Evolutionary conservation across 768 basidiomycete genomes (phyloP).

Genomic region (Termitomyces sp.): DNA sequence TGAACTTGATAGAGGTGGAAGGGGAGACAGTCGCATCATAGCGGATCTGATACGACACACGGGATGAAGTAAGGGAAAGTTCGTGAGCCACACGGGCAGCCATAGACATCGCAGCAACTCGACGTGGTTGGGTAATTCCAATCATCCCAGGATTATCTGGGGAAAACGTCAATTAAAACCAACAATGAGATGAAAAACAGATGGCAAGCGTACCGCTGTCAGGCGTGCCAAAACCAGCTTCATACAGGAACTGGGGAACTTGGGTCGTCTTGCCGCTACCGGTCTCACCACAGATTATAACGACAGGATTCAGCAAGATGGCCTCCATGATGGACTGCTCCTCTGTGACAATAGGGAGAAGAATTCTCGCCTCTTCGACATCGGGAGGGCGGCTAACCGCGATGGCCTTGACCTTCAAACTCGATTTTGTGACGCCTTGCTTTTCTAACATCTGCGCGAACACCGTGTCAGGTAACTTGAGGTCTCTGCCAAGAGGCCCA

Average conservation of each 20-base stretch:
- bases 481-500: slow-evolving; percentile 77
- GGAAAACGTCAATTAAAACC: background rate
- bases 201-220: slow-evolving; percentile 58
- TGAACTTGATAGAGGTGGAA: slow-evolving; percentile 94
- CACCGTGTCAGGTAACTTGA: slow-evolving; percentile 62
- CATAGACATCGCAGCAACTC: slow-evolving; percentile 97
- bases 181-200: background rate
- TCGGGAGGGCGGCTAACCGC: slow-evolving; percentile 61
- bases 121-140: slow-evolving; percentile 93
- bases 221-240: slow-evolving; percentile 87
- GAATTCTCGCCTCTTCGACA: slow-evolving; percentile 71
- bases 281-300: slow-evolving; percentile 88
- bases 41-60: slow-evolving; percentile 95
- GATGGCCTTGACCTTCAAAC: slow-evolving; percentile 37
- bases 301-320: slow-evolving; percentile 80
- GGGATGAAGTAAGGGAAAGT: slow-evolving; percentile 74
- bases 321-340: slow-evolving; percentile 95
- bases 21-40: slow-evolving; percentile 94
- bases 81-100: slow-evolving; percentile 91
- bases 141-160: slow-evolving; percentile 97
- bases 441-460: slow-evolving; percentile 49
- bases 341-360: slow-evolving; percentile 87
- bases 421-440: slow-evolving; percentile 11
- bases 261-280: slow-evolving; percentile 99
- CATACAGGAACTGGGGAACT: slow-evolving; percentile 96